Evolutionary conservation across 2,329 filamentous ascomycete species (phyloP).

Genomic region (Nothophoma quercina): DNA sequence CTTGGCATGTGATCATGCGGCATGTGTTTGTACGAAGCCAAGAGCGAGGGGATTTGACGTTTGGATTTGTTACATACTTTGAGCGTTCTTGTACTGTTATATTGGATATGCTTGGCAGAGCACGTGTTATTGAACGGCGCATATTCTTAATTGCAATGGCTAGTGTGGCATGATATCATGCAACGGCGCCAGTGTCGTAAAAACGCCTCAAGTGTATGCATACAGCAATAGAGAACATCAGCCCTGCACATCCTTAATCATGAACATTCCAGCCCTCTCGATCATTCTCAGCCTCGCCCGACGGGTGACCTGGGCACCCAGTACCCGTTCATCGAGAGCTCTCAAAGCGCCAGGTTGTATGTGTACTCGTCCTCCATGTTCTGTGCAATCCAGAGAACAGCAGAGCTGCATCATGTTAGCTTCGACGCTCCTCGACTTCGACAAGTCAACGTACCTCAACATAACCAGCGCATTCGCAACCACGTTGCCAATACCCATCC

Average conservation of each 20-base stretch:
- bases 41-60: constrained; percentile 10
- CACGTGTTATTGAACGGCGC: not conserved
- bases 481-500: constrained; percentile 73
- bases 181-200: not conserved
- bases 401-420: constrained; percentile 57
- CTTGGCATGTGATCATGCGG: constrained; percentile 9
- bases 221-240: constrained; percentile 15
- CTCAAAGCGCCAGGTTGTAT: constrained; percentile 70
- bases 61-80: constrained; percentile 21
- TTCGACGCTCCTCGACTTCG: not conserved
- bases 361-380: constrained; percentile 78
- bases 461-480: constrained; percentile 71
- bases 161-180: not conserved
- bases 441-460: constrained; percentile 63
- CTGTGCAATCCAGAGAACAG: constrained; percentile 73
- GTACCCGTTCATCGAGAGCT: no score
- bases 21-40: constrained; percentile 6
- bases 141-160: constrained; percentile 6
- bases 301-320: no score
- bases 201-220: constrained; percentile 18
- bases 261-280: constrained; percentile 1
- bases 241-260: constrained; percentile 3
- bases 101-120: constrained; percentile 7
- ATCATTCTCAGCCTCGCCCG: not conserved
- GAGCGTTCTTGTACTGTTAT: constrained; percentile 40